These are phyloP conservation scores for Trichosporon sp. DNA, from an alignment of 1,284 basidiomycete species.

Conservation along the genomic window DNA sequence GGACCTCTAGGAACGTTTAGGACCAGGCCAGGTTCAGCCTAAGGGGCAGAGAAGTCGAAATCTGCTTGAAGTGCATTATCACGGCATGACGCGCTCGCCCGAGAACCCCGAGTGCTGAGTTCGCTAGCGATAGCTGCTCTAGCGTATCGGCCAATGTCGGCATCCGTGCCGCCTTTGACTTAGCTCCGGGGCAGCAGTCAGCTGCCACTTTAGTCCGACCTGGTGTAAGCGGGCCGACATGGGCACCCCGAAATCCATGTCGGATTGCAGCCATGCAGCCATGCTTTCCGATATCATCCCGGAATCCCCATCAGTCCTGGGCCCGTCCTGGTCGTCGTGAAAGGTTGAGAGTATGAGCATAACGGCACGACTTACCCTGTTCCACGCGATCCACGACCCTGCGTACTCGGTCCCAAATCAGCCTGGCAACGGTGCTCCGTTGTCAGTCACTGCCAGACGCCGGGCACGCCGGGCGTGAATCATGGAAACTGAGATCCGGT, in stretches of 20 bases:
- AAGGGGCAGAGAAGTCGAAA: not conserved
- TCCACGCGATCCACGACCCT: not conserved
- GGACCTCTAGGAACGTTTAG: too few species aligned
- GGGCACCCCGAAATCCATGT: not conserved
- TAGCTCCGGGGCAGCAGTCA: not conserved
- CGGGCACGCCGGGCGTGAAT: too few species aligned
- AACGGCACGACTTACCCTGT: not conserved
- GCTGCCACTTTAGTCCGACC: not conserved
- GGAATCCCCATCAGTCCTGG: too few species aligned
- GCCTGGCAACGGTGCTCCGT: too few species aligned
- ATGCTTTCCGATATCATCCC: too few species aligned
- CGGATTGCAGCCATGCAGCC: too few species aligned
- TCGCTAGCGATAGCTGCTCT: not conserved
- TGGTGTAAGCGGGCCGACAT: not conserved
- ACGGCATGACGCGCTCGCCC: slow-evolving; percentile 1
- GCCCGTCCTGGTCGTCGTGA: too few species aligned
- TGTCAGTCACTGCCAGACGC: too few species aligned
- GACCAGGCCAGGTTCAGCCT: not conserved
- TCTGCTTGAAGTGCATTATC: slow-evolving; percentile 1
- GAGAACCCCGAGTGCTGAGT: not conserved
- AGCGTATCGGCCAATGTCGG: too few species aligned
- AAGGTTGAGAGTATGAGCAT: not conserved
- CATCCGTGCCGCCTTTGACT: not conserved
- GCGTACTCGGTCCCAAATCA: not conserved
- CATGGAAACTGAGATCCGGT: too few species aligned